Conservation (phyloP, 2,329 filamentous ascomycete species). For the Penicillium sp. region DNA sequence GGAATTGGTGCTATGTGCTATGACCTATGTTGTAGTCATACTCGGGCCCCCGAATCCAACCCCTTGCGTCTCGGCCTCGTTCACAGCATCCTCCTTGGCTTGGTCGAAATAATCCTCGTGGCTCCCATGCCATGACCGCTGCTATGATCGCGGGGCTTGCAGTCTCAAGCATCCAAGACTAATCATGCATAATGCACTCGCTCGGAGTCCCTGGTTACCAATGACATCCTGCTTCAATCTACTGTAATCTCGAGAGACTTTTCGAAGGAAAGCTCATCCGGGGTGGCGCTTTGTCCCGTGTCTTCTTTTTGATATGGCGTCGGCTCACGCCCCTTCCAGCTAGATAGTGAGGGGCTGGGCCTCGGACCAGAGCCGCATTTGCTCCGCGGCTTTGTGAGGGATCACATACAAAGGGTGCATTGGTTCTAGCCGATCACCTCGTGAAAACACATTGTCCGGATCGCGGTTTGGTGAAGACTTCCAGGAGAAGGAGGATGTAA, state of each 20-base stretch:
- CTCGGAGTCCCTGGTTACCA: constrained; percentile 6
- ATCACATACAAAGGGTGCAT: constrained; percentile 86
- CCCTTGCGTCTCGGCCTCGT: constrained; percentile 16
- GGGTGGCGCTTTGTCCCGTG: not conserved
- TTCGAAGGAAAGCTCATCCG: not conserved
- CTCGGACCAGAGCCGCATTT: constrained; percentile 65
- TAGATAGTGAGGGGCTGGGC: constrained; percentile 23
- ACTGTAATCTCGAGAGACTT: not conserved
- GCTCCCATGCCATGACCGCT: constrained; percentile 14
- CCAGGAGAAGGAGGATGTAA: constrained; percentile 43
- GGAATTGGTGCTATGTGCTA: constrained; percentile 5
- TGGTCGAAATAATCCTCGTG: constrained; percentile 9
- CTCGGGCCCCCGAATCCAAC: constrained; percentile 4
- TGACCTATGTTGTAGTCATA: constrained; percentile 6
- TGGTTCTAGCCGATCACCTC: constrained; percentile 66
- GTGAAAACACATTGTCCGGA: constrained; percentile 64
- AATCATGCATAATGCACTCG: constrained; percentile 8
- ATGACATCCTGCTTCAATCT: not conserved
- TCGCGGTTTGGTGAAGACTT: constrained; percentile 41
- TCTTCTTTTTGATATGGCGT: not conserved
- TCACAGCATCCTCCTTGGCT: constrained; percentile 1
- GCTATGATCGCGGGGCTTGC: constrained; percentile 11
- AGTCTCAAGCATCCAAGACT: not conserved
- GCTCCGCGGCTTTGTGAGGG: constrained; percentile 66
- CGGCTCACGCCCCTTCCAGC: not conserved